Percentiles rank a stretch among this genome's conserved stretches.
Evolutionary conservation across 2,329 filamentous ascomycete genomes (phyloP).

Genomic region (Tolypocladium capitatum): DNA sequence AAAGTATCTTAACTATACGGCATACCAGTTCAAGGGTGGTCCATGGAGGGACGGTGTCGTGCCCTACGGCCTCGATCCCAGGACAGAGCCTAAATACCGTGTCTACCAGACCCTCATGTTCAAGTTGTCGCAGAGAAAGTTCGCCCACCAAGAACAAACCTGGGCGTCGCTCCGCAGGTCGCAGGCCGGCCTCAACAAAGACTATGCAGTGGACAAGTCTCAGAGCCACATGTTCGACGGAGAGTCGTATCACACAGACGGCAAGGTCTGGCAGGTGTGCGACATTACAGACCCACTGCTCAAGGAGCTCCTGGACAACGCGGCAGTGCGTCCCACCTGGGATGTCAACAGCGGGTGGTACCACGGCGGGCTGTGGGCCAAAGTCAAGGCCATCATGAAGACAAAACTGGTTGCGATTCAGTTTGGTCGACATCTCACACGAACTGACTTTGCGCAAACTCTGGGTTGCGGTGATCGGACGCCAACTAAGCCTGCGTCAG

Average conservation of each 20-base stretch:
- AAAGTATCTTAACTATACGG: conserved; percentile 68
- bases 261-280: conserved; percentile 88
- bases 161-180: conserved; percentile 35
- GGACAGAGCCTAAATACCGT: conserved; percentile 61
- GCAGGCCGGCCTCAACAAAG: conserved; percentile 24
- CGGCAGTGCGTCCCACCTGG: conserved; percentile 44
- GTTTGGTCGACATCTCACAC: conserved; percentile 35
- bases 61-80: conserved; percentile 74
- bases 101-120: conserved; percentile 85
- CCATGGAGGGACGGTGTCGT: conserved; percentile 86
- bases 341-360: conserved; percentile 71
- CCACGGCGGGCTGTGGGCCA: conserved; percentile 65
- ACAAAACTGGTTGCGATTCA: conserved; percentile 64
- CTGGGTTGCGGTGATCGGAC: conserved; percentile 21
- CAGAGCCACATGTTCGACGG: conserved; percentile 74
- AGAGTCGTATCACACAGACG: conserved; percentile 57
- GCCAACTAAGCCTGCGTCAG: conserved; percentile 15
- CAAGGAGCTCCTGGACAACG: conserved; percentile 47
- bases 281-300: conserved; percentile 78
- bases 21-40: conserved; percentile 84
- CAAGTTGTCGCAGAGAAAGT: conserved; percentile 47
- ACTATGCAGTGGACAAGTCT: conserved; percentile 24
- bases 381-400: conserved; percentile 78
- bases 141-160: conserved; percentile 30
- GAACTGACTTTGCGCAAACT: conserved; percentile 21